A percentile compares a stretch with the other conserved stretches of the same genome.
phyloP scores from a whole-genome alignment of 306 rosid species.

The Rubus idaeus region DNA sequence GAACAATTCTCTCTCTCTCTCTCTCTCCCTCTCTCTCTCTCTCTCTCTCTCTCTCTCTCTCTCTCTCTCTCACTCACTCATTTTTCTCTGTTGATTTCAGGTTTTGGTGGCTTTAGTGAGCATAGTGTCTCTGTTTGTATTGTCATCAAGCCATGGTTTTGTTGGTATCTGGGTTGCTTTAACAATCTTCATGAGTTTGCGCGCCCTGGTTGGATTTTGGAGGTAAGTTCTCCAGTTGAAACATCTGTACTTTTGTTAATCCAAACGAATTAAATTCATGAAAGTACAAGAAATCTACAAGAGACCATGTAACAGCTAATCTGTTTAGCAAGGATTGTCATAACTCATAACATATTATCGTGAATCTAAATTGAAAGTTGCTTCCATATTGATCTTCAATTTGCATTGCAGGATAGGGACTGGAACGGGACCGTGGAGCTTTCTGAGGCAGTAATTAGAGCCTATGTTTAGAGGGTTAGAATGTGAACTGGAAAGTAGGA shows the following conservation, averaged over 20 bases:
- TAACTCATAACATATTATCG: background rate
- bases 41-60: background rate
- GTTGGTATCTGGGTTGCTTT: constrained; percentile 84
- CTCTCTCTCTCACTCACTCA: background rate
- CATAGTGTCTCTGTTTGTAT: constrained; percentile 52
- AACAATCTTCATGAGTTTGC: constrained; percentile 71
- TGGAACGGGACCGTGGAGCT: constrained; percentile 35
- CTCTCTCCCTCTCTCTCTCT: no score
- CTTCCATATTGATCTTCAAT: background rate
- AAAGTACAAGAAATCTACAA: background rate
- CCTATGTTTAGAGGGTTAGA: background rate
- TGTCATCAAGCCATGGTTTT: constrained; percentile 68
- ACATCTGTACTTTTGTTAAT: background rate
- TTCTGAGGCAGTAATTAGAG: constrained; percentile 11
- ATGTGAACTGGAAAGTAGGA: background rate
- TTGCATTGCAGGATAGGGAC: constrained; percentile 31
- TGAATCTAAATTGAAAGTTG: background rate
- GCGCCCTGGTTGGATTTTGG: constrained; percentile 67
- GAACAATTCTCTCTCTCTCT: background rate
- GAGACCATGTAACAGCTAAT: background rate
- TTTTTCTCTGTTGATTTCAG: constrained; percentile 32
- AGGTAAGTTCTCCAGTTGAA: constrained; percentile 39
- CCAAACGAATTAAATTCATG: background rate
- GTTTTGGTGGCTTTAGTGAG: constrained; percentile 67
- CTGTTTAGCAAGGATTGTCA: background rate